phyloP scores from a whole-genome alignment of 2,329 filamentous ascomycete genomes.

The Elsinoe ampelina region DNA sequence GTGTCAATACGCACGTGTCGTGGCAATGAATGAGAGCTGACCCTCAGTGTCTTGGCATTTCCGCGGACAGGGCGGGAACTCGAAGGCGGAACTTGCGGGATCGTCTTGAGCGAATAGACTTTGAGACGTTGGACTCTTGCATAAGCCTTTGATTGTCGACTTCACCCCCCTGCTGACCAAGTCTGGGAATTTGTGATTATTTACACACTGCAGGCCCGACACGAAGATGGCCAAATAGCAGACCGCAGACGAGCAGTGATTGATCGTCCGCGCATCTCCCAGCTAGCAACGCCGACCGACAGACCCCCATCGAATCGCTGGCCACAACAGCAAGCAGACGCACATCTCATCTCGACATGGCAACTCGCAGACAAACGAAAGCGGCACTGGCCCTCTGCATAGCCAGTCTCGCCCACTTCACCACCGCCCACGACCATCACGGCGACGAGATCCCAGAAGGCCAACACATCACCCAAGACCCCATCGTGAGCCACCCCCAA shows the following conservation, averaged over 20 bases:
- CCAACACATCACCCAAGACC: constrained; percentile 59
- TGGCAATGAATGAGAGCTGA: neutral
- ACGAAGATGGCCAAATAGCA: neutral
- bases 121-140: constrained; percentile 2
- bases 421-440: constrained; percentile 44
- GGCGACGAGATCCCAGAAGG: constrained; percentile 57
- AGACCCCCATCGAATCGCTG: neutral
- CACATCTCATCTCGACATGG: neutral
- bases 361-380: neutral
- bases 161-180: neutral
- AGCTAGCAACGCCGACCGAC: neutral
- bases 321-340: neutral
- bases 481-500: constrained; percentile 50
- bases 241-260: neutral
- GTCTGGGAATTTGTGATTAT: neutral
- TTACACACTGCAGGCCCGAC: neutral
- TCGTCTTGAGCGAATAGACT: neutral
- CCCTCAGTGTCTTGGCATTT: neutral
- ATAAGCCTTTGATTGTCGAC: constrained; percentile 2
- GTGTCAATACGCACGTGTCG: neutral
- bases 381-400: neutral
- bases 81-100: too few species aligned
- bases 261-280: too few species aligned
- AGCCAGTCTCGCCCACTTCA: neutral
- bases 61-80: neutral